phyloP scores from a whole-genome alignment of 495 filamentous ascomycete genomes.

The Cercophora sp. region DNA sequence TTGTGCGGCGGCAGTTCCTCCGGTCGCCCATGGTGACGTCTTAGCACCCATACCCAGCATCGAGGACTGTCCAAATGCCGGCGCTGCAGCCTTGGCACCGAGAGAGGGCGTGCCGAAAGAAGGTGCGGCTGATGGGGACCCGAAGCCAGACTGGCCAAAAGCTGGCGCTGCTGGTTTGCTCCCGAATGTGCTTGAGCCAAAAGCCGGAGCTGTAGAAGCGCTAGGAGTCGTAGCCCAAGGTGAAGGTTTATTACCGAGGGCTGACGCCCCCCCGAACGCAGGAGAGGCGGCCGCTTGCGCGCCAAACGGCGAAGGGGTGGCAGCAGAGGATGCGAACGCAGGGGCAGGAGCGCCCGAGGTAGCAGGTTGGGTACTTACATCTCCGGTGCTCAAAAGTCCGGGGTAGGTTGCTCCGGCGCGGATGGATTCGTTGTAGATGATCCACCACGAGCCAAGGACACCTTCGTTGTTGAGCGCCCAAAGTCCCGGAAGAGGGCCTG shows the following conservation, averaged over 20 bases:
- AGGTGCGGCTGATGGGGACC: conserved; percentile 34
- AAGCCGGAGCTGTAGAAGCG: conserved; percentile 30
- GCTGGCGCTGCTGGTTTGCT: conserved; percentile 32
- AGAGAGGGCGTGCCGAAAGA: conserved; percentile 36
- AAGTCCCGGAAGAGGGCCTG: conserved; percentile 78
- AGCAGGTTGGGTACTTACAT: conserved; percentile 28
- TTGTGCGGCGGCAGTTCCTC: conserved; percentile 21
- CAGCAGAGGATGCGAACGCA: conserved; percentile 29
- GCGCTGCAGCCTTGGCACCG: conserved; percentile 28
- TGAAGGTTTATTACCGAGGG: conserved; percentile 37
- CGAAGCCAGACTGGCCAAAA: conserved; percentile 37
- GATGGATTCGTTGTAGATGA: conserved; percentile 84
- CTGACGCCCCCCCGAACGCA: conserved; percentile 38
- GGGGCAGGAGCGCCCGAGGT: conserved; percentile 12
- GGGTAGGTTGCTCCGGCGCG: conserved; percentile 66
- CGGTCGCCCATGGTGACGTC: conserved; percentile 41
- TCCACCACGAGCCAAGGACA: conserved; percentile 80
- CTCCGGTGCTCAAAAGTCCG: conserved; percentile 54
- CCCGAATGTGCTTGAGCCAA: conserved; percentile 39
- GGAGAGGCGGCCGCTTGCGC: conserved; percentile 10
- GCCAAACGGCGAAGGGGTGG: conserved; percentile 28
- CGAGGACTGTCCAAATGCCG: conserved; percentile 52
- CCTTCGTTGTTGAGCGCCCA: conserved; percentile 89
- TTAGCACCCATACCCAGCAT: conserved; percentile 29
- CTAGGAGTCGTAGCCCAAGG: conserved; percentile 33